A percentile compares a stretch with the other conserved stretches of the same genome.
Conservation (phyloP, 805 yeast genomes). For the Candida nitratophila region DNA sequence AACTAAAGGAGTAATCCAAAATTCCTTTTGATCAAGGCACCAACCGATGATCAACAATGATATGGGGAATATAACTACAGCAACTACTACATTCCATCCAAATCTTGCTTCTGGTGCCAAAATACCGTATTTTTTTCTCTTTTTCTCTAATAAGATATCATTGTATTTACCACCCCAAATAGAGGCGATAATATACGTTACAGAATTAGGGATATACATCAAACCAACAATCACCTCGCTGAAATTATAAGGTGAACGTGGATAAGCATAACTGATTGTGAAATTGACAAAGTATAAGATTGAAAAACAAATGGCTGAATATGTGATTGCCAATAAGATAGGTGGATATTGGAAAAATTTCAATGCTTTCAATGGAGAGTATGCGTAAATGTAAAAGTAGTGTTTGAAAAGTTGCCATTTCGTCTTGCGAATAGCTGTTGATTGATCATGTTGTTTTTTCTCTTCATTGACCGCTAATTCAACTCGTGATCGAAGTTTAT, state of each 20-base stretch:
- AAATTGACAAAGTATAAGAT: conserved; percentile 68
- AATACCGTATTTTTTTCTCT: conserved; percentile 53
- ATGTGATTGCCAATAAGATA: conserved; percentile 55
- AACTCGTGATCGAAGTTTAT: conserved; percentile 15
- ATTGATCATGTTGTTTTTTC: neutral
- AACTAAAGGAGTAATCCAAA: conserved; percentile 74
- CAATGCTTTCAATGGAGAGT: conserved; percentile 58
- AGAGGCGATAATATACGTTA: conserved; percentile 68
- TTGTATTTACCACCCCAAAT: conserved; percentile 79
- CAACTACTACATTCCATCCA: conserved; percentile 64
- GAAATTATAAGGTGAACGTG: conserved; percentile 65
- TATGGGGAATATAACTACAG: conserved; percentile 55
- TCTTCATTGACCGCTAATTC: conserved; percentile 7
- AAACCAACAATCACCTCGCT: conserved; percentile 60
- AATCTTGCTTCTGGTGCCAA: conserved; percentile 72
- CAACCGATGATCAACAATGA: conserved; percentile 75
- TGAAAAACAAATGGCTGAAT: conserved; percentile 67
- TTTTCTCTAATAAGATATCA: conserved; percentile 47
- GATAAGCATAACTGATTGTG: conserved; percentile 58
- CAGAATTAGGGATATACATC: conserved; percentile 76
- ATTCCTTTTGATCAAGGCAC: conserved; percentile 58
- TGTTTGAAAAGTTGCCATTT: conserved; percentile 16
- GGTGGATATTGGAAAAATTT: conserved; percentile 66
- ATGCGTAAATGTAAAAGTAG: conserved; percentile 37
- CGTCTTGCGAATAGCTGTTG: conserved; percentile 1